These are phyloP conservation scores for Aureobasidium melanogenum DNA, from an alignment of 2,329 filamentous ascomycete genomes.

Conservation along the genomic window DNA sequence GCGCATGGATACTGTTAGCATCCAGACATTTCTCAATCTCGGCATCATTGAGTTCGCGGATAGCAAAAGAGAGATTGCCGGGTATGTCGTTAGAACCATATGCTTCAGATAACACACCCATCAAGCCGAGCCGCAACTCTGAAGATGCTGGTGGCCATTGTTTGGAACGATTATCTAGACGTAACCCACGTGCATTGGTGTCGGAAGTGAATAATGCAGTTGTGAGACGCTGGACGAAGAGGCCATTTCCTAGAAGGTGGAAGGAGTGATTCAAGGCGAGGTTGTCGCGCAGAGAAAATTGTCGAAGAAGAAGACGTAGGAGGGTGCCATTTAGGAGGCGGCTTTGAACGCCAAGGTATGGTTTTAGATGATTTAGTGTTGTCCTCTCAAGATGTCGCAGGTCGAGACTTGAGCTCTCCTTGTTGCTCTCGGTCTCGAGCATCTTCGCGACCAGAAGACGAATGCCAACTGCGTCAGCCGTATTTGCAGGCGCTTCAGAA, in stretches of 20 bases:
- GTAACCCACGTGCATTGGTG: constrained; percentile 72
- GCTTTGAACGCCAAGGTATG: constrained; percentile 56
- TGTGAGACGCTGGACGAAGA: constrained; percentile 71
- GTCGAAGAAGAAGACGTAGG: constrained; percentile 65
- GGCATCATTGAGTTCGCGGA: constrained; percentile 67
- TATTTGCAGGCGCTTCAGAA: not conserved
- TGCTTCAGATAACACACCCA: constrained; percentile 73
- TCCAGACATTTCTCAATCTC: constrained; percentile 81
- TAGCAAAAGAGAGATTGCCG: constrained; percentile 55
- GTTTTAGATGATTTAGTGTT: not conserved
- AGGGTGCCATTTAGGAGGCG: constrained; percentile 68
- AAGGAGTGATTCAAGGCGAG: constrained; percentile 68
- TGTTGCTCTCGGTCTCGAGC: not conserved
- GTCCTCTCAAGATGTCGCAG: not conserved
- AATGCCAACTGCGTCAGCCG: not conserved
- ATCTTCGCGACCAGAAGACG: not conserved
- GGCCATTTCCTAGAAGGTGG: constrained; percentile 74
- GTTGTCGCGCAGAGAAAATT: constrained; percentile 63
- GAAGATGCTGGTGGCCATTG: constrained; percentile 88
- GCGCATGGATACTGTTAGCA: constrained; percentile 69
- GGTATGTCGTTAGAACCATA: constrained; percentile 43
- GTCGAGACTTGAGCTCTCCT: not conserved
- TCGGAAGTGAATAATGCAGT: constrained; percentile 76
- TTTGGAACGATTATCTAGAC: constrained; percentile 61
- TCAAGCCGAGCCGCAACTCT: constrained; percentile 79